Conservation (phyloP, 257 asterid genomes). For the Anisodus tanguticus region DNA sequence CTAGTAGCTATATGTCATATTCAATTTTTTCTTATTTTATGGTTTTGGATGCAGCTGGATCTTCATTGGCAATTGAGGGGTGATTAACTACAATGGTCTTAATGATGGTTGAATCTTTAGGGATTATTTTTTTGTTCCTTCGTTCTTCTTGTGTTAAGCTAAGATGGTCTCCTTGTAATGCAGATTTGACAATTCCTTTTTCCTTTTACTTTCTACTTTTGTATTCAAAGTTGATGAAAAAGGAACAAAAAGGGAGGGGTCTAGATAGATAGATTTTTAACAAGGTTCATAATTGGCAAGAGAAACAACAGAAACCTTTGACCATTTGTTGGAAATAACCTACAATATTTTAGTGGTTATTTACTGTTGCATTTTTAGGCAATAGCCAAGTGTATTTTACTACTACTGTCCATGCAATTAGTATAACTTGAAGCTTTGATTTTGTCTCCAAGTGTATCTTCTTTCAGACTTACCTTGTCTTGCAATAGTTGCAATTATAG, state of each 20-base stretch:
- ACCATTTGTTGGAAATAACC: not conserved
- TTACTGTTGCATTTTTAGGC: not conserved
- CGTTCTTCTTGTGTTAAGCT: too few species aligned
- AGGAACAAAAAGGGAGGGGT: not conserved
- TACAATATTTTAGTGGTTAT: constrained; percentile 17
- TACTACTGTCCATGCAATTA: not conserved
- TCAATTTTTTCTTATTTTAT: not conserved
- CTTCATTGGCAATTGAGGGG: constrained; percentile 38
- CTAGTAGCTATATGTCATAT: too few species aligned
- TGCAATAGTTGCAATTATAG: not conserved
- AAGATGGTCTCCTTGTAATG: too few species aligned
- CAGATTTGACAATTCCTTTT: too few species aligned
- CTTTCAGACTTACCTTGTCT: not conserved
- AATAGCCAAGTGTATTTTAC: not conserved
- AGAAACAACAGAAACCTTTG: constrained; percentile 14
- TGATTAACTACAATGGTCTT: not conserved
- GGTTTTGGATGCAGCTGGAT: constrained; percentile 39
- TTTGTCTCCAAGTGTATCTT: not conserved
- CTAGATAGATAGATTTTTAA: not conserved
- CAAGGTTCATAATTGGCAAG: constrained; percentile 15
- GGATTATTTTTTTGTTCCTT: too few species aligned
- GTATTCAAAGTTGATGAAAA: too few species aligned
- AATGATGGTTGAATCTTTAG: constrained; percentile 29
- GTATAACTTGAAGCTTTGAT: not conserved
- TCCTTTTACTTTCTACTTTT: too few species aligned